Evolutionary conservation across 2,329 filamentous ascomycete species (phyloP).

Genomic region (Tolypocladium sp.): DNA sequence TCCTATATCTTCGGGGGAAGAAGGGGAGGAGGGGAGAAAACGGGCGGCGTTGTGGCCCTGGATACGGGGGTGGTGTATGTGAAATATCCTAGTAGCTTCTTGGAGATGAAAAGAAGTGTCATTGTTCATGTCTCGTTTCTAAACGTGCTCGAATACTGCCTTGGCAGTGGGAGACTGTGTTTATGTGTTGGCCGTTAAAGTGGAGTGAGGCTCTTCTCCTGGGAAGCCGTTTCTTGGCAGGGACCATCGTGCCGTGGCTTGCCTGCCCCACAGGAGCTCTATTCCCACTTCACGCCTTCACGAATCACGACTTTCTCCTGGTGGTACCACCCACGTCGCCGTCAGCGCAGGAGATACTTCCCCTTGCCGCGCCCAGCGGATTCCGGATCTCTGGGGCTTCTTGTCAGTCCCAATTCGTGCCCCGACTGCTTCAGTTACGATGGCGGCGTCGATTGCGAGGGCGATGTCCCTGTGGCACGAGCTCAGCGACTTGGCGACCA

Average conservation of each 20-base stretch:
- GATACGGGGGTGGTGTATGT: slow-evolving; percentile 2
- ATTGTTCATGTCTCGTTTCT: slow-evolving; percentile 2
- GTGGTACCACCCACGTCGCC: background rate
- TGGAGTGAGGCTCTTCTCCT: background rate
- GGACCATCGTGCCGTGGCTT: background rate
- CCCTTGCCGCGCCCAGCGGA: background rate
- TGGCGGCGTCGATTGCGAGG: background rate
- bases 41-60: background rate
- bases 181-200: background rate
- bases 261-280: background rate
- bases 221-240: background rate
- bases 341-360: background rate
- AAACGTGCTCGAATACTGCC: background rate
- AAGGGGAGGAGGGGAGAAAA: background rate
- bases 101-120: slow-evolving; percentile 6
- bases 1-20: background rate
- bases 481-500: background rate
- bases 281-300: background rate
- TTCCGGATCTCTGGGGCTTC: background rate
- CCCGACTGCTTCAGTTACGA: background rate
- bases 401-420: background rate
- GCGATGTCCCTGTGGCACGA: slow-evolving; percentile 5
- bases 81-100: slow-evolving; percentile 1
- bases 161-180: background rate
- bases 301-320: background rate